Base-by-base conservation (phyloP, 1,139 yeast genomes). In the Blastobotrys petasosporus region DNA sequence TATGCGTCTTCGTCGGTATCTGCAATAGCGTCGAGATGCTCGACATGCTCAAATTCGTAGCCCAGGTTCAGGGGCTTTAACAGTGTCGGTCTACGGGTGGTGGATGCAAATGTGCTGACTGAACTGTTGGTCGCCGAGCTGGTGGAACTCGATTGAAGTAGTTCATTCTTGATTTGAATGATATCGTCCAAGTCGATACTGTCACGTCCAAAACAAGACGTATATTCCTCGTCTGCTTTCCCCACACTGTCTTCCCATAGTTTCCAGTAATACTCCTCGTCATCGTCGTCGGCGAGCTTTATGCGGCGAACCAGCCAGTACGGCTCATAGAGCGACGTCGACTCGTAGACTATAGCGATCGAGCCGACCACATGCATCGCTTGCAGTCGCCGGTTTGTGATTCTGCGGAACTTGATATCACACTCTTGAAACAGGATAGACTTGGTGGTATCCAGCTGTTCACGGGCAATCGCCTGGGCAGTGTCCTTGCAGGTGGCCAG, bases 181-280 rank as follows among this genome's bases (percentile, higher is more conserved):
- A 41, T 31, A n/a, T 32, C 23, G 11, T 41, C 45, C 10, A 41
- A 4, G 10, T 29, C 17, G 10, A 20, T 20, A 17, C 9, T 5
- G 13, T n/a, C 7, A 9, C 15, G 16, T 16, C n/a, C n/a, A n/a
- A 10, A n/a, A 28, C 44, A 10, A 15, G 20, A 13, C 38, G 17
- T 15, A 12, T 41, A 41, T n/a, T 8, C 40, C 2, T 13, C 13
- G n/a, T 58, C 63, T 0, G 63, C 63, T 12, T 50, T 52, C 5
- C 32, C 47, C 28, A 55, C 15, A 10, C 46, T 42, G 9, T 35
- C 32, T 23, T 48, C 44, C 63, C 63, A 60, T 7, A 54, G 56
- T 16, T 54, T 46, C 62, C 62, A 59, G 50, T 59, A 59, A 43
- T 53, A 47, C 42, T 56, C 59, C 30, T 59, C 62, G 39, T 58